Evolutionary conservation across 352 stramenopile genomes (phyloP).

Genomic region (Phytopythium delawarense): DNA sequence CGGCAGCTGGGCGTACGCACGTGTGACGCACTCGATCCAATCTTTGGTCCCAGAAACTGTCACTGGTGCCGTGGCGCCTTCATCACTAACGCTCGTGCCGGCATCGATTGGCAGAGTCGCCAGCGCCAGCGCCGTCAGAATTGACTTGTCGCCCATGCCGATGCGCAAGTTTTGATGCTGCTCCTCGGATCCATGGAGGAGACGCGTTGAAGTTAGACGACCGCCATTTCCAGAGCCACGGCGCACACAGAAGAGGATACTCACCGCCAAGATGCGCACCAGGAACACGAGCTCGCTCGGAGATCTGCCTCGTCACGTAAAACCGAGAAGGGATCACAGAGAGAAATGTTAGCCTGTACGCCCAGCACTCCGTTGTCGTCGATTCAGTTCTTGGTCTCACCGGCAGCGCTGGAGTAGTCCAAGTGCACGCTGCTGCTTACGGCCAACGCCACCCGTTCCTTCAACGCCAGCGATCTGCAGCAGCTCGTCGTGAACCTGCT

Average conservation of each 20-base stretch:
- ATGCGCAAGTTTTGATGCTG: constrained; percentile 84
- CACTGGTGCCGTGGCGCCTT: not conserved
- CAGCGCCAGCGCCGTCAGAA: constrained; percentile 57
- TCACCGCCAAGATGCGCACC: constrained; percentile 68
- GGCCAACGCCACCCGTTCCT: constrained; percentile 43
- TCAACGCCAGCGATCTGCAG: constrained; percentile 51
- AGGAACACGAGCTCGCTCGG: constrained; percentile 59
- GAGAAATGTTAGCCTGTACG: not conserved
- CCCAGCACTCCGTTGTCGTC: not conserved
- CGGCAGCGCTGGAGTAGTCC: constrained; percentile 49
- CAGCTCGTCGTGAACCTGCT: constrained; percentile 49
- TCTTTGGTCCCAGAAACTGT: constrained; percentile 13
- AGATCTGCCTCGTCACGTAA: constrained; percentile 19
- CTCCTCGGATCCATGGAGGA: not conserved
- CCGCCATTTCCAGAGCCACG: not conserved
- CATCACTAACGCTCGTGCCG: not conserved
- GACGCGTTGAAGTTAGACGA: not conserved
- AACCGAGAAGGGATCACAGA: not conserved
- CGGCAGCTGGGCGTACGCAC: constrained; percentile 65
- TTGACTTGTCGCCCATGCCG: constrained; percentile 78
- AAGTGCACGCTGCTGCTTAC: constrained; percentile 63
- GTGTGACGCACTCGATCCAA: constrained; percentile 62
- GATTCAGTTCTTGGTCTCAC: constrained; percentile 11
- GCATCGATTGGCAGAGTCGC: constrained; percentile 18
- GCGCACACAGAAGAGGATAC: not conserved